These are phyloP conservation scores for Cyberlindnera galapagoensis DNA, from an alignment of 805 yeast genomes.

Conservation along the genomic window DNA sequence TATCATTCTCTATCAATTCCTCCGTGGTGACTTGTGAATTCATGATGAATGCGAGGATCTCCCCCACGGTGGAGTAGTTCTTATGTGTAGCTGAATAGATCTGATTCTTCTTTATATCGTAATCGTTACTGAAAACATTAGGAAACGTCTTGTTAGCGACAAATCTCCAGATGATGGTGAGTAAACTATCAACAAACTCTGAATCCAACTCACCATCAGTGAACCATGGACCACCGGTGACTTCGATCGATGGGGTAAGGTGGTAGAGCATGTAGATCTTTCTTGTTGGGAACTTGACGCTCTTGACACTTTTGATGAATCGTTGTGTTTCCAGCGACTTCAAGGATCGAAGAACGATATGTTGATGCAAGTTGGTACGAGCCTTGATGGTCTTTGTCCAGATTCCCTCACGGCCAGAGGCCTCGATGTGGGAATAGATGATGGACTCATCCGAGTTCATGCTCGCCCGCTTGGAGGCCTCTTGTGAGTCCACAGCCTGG, in stretches of 20 bases:
- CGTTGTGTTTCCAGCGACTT: constrained; percentile 75
- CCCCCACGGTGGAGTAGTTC: constrained; percentile 63
- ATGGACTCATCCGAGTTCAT: constrained; percentile 87
- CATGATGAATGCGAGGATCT: constrained; percentile 68
- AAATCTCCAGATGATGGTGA: constrained; percentile 84
- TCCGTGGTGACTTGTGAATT: constrained; percentile 72
- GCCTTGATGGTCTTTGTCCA: constrained; percentile 93
- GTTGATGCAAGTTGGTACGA: constrained; percentile 84
- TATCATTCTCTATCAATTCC: constrained; percentile 67
- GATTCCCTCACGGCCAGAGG: constrained; percentile 90
- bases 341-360: constrained; percentile 78
- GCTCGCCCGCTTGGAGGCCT: constrained; percentile 68
- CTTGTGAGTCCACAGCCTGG: constrained; percentile 65
- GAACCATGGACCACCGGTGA: constrained; percentile 99
- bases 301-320: constrained; percentile 81
- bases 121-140: constrained; percentile 43
- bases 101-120: constrained; percentile 25
- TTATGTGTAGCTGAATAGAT: constrained; percentile 51
- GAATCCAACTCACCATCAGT: constrained; percentile 92
- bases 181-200: constrained; percentile 80
- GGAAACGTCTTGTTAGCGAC: constrained; percentile 76
- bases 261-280: constrained; percentile 94
- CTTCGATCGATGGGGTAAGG: constrained; percentile 89
- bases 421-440: constrained; percentile 87
- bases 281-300: constrained; percentile 89